phyloP scores from a whole-genome alignment of 2,329 filamentous ascomycete species.

The Pyricularia sp. region DNA sequence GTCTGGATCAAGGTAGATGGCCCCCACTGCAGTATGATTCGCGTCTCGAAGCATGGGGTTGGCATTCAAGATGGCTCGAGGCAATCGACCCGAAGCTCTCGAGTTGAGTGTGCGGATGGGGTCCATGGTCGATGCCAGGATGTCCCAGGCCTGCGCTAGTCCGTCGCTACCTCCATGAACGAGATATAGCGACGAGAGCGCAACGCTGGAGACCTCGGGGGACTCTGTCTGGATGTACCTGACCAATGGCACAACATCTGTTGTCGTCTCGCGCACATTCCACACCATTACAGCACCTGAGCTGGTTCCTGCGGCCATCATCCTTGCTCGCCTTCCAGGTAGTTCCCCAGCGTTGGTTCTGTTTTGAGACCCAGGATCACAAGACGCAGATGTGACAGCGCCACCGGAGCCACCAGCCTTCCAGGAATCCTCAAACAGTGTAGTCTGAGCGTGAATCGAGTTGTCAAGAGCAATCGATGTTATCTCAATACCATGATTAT shows the following conservation, averaged over 20 bases:
- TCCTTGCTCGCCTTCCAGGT: constrained; percentile 74
- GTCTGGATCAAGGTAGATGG: constrained; percentile 80
- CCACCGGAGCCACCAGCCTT: constrained; percentile 41
- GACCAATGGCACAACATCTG: constrained; percentile 58
- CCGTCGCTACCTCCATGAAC: constrained; percentile 93
- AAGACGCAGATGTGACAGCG: constrained; percentile 20
- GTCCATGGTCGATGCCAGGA: constrained; percentile 67
- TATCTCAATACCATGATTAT: constrained; percentile 50
- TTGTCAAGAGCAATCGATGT: constrained; percentile 63
- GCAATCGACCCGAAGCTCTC: constrained; percentile 70
- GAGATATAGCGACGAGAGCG: constrained; percentile 74
- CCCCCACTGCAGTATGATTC: constrained; percentile 73
- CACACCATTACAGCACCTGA: constrained; percentile 71
- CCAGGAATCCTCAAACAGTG: constrained; percentile 70
- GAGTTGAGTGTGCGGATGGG: constrained; percentile 84
- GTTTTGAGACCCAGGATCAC: constrained; percentile 14
- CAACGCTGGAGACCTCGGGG: constrained; percentile 74
- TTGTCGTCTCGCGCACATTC: constrained; percentile 63
- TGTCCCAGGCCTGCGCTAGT: constrained; percentile 93
- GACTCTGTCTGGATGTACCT: constrained; percentile 84
- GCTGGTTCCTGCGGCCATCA: constrained; percentile 73
- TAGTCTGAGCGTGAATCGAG: constrained; percentile 63
- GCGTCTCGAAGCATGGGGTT: constrained; percentile 54
- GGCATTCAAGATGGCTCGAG: constrained; percentile 54
- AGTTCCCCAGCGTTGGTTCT: constrained; percentile 52